These are phyloP conservation scores for Populus nigra DNA, from an alignment of 345 rosid genomes.

Conservation along the genomic window DNA sequence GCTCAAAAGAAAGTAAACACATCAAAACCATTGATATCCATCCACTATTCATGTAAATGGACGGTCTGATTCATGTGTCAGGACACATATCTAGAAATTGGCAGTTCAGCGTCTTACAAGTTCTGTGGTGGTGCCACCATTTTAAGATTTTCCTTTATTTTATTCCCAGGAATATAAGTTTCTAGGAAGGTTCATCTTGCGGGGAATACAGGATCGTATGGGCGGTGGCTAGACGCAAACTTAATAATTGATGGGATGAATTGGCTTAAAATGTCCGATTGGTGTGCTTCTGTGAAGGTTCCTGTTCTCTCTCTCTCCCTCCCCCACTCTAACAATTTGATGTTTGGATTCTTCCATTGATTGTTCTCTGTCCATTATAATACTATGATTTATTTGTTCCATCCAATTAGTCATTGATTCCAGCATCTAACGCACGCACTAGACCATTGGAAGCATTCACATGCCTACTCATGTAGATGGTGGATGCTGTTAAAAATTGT, in stretches of 20 bases:
- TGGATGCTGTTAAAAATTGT: no score
- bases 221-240: not conserved
- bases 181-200: constrained; percentile 47
- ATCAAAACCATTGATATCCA: not conserved
- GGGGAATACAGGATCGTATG: not conserved
- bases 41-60: not conserved
- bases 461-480: not conserved
- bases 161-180: constrained; percentile 8
- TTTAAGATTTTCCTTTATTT: not conserved
- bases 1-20: not conserved
- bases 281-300: constrained; percentile 44
- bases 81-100: not conserved
- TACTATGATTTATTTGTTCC: not conserved
- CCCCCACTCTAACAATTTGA: not conserved
- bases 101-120: not conserved
- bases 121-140: not conserved
- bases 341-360: constrained; percentile 24
- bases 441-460: not conserved
- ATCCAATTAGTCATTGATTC: not conserved
- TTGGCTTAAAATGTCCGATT: constrained; percentile 16
- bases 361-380: not conserved
- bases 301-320: constrained; percentile 14
- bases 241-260: not conserved
- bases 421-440: not conserved
- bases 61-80: not conserved